Percentiles rank a stretch among this genome's conserved stretches.
These are phyloP conservation scores for Phytophthora europaea DNA, from an alignment of 352 stramenopile genomes.

Conservation along the genomic window DNA sequence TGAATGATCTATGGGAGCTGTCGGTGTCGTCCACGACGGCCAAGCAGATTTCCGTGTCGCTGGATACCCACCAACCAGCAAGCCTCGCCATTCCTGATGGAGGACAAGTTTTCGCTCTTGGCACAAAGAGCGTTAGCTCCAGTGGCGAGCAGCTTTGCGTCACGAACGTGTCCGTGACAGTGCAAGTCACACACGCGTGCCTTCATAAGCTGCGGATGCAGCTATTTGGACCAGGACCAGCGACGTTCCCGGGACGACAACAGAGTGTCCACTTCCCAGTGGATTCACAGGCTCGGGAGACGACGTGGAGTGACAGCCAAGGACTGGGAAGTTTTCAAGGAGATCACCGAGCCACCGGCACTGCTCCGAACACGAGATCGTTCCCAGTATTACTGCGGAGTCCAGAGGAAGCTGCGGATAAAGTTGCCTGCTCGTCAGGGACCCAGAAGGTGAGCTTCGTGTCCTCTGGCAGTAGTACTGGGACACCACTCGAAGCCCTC, in stretches of 20 bases:
- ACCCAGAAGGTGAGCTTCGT: slow-evolving; percentile 47
- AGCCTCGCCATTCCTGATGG: slow-evolving; percentile 59
- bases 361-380: slow-evolving; percentile 47
- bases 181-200: slow-evolving; percentile 71
- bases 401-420: slow-evolving; percentile 49
- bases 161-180: slow-evolving; percentile 47
- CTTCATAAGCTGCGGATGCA: slow-evolving; percentile 61
- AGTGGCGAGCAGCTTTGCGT: slow-evolving; percentile 57
- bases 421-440: slow-evolving; percentile 33
- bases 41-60: slow-evolving; percentile 34
- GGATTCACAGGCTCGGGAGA: slow-evolving; percentile 46
- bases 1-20: slow-evolving; percentile 78
- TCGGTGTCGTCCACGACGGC: slow-evolving; percentile 57
- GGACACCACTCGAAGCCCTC: slow-evolving; percentile 55
- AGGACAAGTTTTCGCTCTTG: slow-evolving; percentile 58
- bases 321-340: slow-evolving; percentile 39
- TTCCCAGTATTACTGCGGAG: slow-evolving; percentile 63
- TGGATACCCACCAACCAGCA: slow-evolving; percentile 50
- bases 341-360: slow-evolving; percentile 42
- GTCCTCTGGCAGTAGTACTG: slow-evolving; percentile 20
- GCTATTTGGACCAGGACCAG: slow-evolving; percentile 68
- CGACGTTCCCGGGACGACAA: slow-evolving; percentile 62
- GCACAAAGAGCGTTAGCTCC: slow-evolving; percentile 40
- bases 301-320: slow-evolving; percentile 54
- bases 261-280: slow-evolving; percentile 50